Evolutionary conservation across 192 early-diverging fungal genomes (phyloP).

Genomic region (Rhizophlyctis rosea): DNA sequence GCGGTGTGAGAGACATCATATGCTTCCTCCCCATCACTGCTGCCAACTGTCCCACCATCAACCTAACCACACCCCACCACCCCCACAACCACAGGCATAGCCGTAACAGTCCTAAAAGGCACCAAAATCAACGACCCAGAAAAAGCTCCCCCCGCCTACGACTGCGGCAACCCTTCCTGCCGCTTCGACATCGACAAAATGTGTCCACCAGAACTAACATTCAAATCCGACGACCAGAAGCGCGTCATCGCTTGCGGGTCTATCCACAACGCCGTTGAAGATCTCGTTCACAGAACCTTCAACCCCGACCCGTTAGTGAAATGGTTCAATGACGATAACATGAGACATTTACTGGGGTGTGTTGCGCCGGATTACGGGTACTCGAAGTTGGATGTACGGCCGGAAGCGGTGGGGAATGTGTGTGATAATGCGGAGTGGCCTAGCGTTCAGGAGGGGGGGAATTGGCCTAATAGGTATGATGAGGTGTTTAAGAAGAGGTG

Average conservation of each 20-base stretch:
- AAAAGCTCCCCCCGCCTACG: not conserved
- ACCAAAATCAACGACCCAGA: constrained; percentile 11
- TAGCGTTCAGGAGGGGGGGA: not conserved
- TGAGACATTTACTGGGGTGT: not conserved
- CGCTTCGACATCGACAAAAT: constrained; percentile 10
- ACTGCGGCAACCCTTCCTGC: constrained; percentile 18
- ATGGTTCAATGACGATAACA: constrained; percentile 2
- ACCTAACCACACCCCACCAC: too few species aligned
- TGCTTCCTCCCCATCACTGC: too few species aligned
- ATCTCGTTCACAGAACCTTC: not conserved
- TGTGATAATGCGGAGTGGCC: constrained; percentile 3
- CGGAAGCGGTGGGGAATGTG: constrained; percentile 1
- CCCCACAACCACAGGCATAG: too few species aligned
- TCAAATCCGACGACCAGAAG: constrained; percentile 4
- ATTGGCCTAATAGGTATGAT: constrained; percentile 23
- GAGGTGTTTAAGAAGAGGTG: constrained; percentile 35
- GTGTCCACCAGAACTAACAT: constrained; percentile 14
- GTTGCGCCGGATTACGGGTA: too few species aligned
- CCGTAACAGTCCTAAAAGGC: constrained; percentile 1
- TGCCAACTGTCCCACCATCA: too few species aligned
- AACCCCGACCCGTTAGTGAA: not conserved
- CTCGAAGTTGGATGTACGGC: not conserved
- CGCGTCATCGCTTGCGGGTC: constrained; percentile 5
- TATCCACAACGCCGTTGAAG: too few species aligned
- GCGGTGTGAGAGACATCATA: too few species aligned